Base-by-base conservation (phyloP, 768 basidiomycete genomes). In the Exsudoporus frostii region DNA sequence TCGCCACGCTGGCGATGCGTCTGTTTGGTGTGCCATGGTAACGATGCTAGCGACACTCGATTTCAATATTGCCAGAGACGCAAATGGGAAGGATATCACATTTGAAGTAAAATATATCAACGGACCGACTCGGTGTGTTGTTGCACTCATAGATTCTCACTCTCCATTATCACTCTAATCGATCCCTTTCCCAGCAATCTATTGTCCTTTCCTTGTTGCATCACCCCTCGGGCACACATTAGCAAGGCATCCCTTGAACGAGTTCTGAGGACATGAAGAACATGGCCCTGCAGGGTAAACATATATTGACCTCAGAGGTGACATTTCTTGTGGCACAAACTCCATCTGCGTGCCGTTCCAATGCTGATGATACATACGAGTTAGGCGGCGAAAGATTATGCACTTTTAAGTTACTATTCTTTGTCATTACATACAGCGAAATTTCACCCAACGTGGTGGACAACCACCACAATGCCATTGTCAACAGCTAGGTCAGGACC, bases 11-110 rank as follows among this genome's bases (percentile, higher is more conserved):
- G 56, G 44, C 7, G 8, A 50, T 43, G 41, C 38, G 7, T 53
- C 59, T 22, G 0, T 45, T 1, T 61, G 59, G 59, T 42, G 19
- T 24, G 50, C 34, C 1, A 55, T 62, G 5, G 61, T n/a, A 19
- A 62, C 53, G 32, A 62, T 62, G 63, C 45, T 64, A 6, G 63
- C 63, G 19, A 64, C 56, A 14, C 44, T 65, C 8, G 54, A 61
- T 11, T 61, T 64, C 48, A 37, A 50, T 25, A 44, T 22, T 22
- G 49, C 62, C n/a, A 50, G 57, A 24, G 53, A 55, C 19, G 42
- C n/a, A 3, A 44, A 50, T 19, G 57, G 44, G 2, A 46, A 39
- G 6, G 57, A 53, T 2, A 22, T 58, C 30, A 14, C 7, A 13
- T 58, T 59, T n/a, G 48, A 47, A 46, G 40, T 17, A 6, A 30